Percentiles rank a stretch among this genome's conserved stretches.
phyloP scores from a whole-genome alignment of 768 basidiomycete genomes.

The Calvatia gigantea region DNA sequence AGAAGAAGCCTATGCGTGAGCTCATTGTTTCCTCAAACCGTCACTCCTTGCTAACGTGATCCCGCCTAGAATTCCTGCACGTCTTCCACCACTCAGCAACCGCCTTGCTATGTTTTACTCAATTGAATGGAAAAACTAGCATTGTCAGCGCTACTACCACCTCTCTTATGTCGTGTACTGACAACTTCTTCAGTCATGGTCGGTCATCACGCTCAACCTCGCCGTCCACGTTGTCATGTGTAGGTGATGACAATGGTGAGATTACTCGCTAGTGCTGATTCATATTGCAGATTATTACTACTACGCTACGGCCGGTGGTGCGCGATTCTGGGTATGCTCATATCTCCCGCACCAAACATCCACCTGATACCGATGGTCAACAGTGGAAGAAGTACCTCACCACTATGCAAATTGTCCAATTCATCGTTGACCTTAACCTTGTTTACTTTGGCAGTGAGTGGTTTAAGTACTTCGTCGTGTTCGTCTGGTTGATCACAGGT shows the following conservation, averaged over 20 bases:
- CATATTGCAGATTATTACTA: conserved; percentile 87
- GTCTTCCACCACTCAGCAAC: conserved; percentile 99
- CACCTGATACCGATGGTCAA: background rate
- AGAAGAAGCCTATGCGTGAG: conserved; percentile 96
- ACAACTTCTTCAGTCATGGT: conserved; percentile 73
- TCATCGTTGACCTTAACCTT: conserved; percentile 84
- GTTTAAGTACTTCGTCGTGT: background rate
- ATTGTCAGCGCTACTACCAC: conserved; percentile 55
- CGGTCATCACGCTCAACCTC: conserved; percentile 88
- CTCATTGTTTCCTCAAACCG: conserved; percentile 11
- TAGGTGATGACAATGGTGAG: no score
- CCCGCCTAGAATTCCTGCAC: conserved; percentile 80
- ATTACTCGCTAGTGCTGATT: background rate
- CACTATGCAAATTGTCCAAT: conserved; percentile 94
- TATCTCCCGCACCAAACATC: background rate
- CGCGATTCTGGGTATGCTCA: conserved; percentile 82
- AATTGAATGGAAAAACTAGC: conserved; percentile 92
- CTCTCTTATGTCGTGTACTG: background rate
- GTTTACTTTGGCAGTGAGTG: conserved; percentile 95
- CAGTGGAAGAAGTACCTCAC: conserved; percentile 99
- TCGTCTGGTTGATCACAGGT: conserved; percentile 4
- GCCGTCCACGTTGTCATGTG: conserved; percentile 97
- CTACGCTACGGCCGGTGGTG: conserved; percentile 95
- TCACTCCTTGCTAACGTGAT: conserved; percentile 9
- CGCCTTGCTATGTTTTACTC: conserved; percentile 89